phyloP scores from a whole-genome alignment of 495 filamentous ascomycete species.

The Tuber brumale region DNA sequence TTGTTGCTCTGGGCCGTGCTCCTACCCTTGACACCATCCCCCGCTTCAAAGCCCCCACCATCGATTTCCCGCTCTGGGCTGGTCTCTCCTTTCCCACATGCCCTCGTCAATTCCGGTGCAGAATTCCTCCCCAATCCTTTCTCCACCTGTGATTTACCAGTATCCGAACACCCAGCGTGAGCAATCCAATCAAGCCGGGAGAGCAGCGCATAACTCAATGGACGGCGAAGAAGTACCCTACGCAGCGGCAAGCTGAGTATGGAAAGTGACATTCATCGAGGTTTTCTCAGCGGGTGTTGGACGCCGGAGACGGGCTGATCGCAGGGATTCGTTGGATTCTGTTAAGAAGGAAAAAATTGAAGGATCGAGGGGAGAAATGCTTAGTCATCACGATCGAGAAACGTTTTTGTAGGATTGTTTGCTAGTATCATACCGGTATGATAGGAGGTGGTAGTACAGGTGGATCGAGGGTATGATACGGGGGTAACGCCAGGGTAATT shows the following conservation, averaged over 20 bases:
- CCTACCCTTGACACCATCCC: neutral
- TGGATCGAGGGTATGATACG: no score
- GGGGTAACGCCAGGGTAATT: neutral
- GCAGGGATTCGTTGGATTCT: slow-evolving; percentile 3
- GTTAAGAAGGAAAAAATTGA: neutral
- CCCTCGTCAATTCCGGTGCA: neutral
- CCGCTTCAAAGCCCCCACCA: neutral
- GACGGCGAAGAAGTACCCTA: slow-evolving; percentile 19
- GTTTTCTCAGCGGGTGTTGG: neutral
- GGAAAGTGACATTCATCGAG: slow-evolving; percentile 40
- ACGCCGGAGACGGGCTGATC: neutral
- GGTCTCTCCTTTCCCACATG: neutral
- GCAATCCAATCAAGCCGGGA: slow-evolving; percentile 1
- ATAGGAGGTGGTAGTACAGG: neutral
- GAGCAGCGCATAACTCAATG: slow-evolving; percentile 11
- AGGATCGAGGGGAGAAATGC: neutral
- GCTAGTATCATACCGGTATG: neutral
- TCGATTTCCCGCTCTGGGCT: neutral
- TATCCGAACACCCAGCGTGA: neutral
- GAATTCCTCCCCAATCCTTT: neutral
- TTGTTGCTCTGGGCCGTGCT: neutral
- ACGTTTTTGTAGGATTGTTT: neutral
- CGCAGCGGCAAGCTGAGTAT: slow-evolving; percentile 34
- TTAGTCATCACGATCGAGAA: slow-evolving; percentile 16
- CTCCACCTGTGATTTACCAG: neutral